Percentiles rank a stretch among this genome's conserved stretches.
Conservation (phyloP, 83 land plant genomes). For the Isoetes engelmannii region DNA sequence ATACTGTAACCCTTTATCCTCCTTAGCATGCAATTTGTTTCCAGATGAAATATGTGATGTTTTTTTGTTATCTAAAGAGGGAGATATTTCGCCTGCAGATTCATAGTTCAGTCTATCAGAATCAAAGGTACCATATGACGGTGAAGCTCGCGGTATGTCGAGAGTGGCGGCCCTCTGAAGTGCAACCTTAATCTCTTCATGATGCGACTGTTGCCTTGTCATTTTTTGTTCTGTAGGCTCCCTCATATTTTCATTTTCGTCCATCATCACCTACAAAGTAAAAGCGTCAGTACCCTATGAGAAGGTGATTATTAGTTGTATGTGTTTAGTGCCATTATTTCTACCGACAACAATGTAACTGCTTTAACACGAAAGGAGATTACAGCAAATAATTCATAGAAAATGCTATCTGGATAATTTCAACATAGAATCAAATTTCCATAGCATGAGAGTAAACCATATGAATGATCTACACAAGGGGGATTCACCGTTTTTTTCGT, state of each 20-base stretch:
- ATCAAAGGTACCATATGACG: not conserved
- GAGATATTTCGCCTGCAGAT: too few relatives aligned
- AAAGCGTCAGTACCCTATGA: not conserved
- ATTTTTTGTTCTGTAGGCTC: constrained; percentile 8
- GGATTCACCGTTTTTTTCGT: too few relatives aligned
- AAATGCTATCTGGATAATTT: not conserved
- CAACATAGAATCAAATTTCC: not conserved
- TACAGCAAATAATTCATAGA: not conserved
- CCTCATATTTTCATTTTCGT: not conserved
- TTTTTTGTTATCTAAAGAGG: too few relatives aligned
- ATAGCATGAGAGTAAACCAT: too few relatives aligned
- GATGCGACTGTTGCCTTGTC: constrained; percentile 3
- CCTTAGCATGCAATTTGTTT: too few relatives aligned
- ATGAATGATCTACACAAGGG: too few relatives aligned
- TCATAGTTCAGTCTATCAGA: not conserved
- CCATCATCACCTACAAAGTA: not conserved
- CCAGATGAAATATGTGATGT: too few relatives aligned
- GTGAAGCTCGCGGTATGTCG: constrained; percentile 4
- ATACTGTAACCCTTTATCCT: too few relatives aligned
- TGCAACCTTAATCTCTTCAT: constrained; percentile 11
- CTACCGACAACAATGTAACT: not conserved
- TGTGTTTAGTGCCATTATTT: not conserved
- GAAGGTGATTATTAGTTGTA: not conserved
- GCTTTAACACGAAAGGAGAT: not conserved
- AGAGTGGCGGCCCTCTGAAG: constrained; percentile 8